These are phyloP conservation scores for Cichorium intybus DNA, from an alignment of 140 eudicot genomes.

Conservation along the genomic window DNA sequence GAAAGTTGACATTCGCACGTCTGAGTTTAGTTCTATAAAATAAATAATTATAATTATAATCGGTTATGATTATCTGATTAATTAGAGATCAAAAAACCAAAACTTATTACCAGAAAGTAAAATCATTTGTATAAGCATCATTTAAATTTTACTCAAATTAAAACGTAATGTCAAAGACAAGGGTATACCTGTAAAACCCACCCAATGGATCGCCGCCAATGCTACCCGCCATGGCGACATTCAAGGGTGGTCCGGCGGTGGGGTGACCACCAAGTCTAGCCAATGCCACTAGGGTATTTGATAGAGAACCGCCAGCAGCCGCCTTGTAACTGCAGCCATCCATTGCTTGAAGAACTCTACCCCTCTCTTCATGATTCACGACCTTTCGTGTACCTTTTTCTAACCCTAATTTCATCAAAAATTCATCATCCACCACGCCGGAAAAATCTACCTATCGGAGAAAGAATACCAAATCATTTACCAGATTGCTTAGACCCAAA, in stretches of 20 bases:
- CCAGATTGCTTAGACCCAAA: not conserved
- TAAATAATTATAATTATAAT: too few species aligned
- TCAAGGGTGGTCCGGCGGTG: conserved; percentile 61
- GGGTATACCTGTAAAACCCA: conserved; percentile 77
- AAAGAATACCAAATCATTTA: not conserved
- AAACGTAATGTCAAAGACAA: not conserved
- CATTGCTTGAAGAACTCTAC: conserved; percentile 88
- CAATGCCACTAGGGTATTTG: conserved; percentile 90
- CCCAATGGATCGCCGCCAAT: conserved; percentile 95
- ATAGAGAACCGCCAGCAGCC: conserved; percentile 98
- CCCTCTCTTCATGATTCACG: conserved; percentile 93
- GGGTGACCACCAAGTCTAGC: conserved; percentile 91
- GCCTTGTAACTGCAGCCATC: conserved; percentile 99
- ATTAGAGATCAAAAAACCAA: too few species aligned
- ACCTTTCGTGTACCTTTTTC: conserved; percentile 93
- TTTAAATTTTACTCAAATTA: too few species aligned
- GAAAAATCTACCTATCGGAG: conserved; percentile 82
- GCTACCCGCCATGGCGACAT: conserved; percentile 94
- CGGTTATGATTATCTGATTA: too few species aligned
- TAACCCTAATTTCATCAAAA: conserved; percentile 62
- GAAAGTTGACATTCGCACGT: conserved; percentile 92
- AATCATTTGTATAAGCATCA: too few species aligned
- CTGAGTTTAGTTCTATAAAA: conserved; percentile 66
- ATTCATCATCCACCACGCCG: conserved; percentile 80
- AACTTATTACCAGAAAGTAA: too few species aligned